phyloP scores from a whole-genome alignment of 345 rosid genomes.

The Streptanthus diversifolius region DNA sequence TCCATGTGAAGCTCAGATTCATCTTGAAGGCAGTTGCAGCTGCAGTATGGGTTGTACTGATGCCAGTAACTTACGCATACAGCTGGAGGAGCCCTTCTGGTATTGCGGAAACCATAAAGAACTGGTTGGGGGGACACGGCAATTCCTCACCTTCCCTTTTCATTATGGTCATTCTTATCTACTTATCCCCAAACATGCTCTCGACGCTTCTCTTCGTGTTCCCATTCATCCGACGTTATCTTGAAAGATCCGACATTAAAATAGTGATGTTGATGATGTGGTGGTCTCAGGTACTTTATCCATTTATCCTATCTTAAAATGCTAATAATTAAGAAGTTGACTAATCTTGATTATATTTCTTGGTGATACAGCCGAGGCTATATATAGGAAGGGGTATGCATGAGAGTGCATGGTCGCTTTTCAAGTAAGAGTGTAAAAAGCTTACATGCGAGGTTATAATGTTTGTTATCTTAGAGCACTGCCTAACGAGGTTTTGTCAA shows the following conservation, averaged over 20 bases:
- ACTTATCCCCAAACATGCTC: constrained; percentile 53
- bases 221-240: constrained; percentile 49
- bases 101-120: constrained; percentile 44
- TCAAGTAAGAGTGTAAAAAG: constrained; percentile 44
- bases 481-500: neutral
- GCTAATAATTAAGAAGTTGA: neutral
- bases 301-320: constrained; percentile 6
- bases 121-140: constrained; percentile 50
- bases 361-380: constrained; percentile 46
- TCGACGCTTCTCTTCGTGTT: constrained; percentile 43
- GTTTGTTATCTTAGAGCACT: neutral
- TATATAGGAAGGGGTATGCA: constrained; percentile 66
- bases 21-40: constrained; percentile 48
- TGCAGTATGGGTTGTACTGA: constrained; percentile 49
- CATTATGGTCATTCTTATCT: constrained; percentile 43
- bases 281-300: constrained; percentile 60
- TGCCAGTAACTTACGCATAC: constrained; percentile 50
- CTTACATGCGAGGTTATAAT: constrained; percentile 7
- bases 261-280: constrained; percentile 55
- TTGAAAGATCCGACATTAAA: constrained; percentile 49
- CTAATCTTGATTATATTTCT: constrained; percentile 10
- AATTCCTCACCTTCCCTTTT: constrained; percentile 45
- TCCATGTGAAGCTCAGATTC: constrained; percentile 46
- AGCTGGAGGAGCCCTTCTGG: constrained; percentile 51
- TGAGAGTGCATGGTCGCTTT: constrained; percentile 50